A percentile compares a stretch with the other conserved stretches of the same genome.
Evolutionary conservation across 345 rosid genomes (phyloP).

Genomic region (Cardamine resedifolia): DNA sequence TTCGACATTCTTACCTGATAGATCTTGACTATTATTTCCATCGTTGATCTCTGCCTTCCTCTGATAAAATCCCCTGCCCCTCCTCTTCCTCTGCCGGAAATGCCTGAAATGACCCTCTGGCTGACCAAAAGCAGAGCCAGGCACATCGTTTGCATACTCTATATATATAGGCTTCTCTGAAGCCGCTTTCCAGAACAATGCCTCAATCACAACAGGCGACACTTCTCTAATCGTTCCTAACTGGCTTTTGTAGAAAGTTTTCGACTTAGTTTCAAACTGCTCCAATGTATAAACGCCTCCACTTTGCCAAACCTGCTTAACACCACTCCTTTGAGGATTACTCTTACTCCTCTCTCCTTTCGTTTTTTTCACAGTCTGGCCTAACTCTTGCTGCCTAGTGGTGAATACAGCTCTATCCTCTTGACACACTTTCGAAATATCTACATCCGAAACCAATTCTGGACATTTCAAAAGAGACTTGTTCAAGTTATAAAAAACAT

Average conservation of each 20-base stretch:
- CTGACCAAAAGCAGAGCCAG: slow-evolving; percentile 94
- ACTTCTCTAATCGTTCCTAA: slow-evolving; percentile 72
- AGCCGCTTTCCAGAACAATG: slow-evolving; percentile 90
- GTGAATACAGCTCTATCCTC: slow-evolving; percentile 85
- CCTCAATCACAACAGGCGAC: slow-evolving; percentile 69
- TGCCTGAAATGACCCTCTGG: slow-evolving; percentile 65
- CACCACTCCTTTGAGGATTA: slow-evolving; percentile 48
- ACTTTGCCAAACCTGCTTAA: slow-evolving; percentile 98
- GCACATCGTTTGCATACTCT: slow-evolving; percentile 99
- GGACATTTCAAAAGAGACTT: slow-evolving; percentile 78
- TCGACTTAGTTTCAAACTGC: slow-evolving; percentile 87
- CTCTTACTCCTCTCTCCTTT: slow-evolving; percentile 42
- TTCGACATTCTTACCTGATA: slow-evolving; percentile 25
- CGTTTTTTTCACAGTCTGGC: slow-evolving; percentile 55
- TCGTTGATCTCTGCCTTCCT: slow-evolving; percentile 48
- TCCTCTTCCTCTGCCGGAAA: slow-evolving; percentile 65
- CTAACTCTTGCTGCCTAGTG: slow-evolving; percentile 96
- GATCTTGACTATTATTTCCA: slow-evolving; percentile 15
- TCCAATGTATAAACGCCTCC: slow-evolving; percentile 93
- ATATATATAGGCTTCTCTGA: slow-evolving; percentile 81
- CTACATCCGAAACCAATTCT: slow-evolving; percentile 55
- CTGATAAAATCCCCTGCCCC: slow-evolving; percentile 63
- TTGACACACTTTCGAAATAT: slow-evolving; percentile 38
- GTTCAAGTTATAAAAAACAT: slow-evolving; percentile 75
- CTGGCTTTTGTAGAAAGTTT: slow-evolving; percentile 63